phyloP scores from a whole-genome alignment of 75 land plant species.

The Pinus tabuliformis region DNA sequence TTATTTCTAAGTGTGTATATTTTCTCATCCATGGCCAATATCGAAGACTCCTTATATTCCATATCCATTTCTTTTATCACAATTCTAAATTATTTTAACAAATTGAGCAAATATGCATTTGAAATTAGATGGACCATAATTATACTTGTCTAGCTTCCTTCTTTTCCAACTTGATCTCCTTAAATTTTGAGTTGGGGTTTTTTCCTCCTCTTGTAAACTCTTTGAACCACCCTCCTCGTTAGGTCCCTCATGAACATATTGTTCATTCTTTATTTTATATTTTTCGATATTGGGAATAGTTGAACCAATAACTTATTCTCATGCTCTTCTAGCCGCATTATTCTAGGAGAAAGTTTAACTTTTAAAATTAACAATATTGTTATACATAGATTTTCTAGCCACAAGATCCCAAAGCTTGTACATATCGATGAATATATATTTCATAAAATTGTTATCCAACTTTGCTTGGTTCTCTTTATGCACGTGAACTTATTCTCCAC shows the following conservation, averaged over 20 bases:
- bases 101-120: not conserved
- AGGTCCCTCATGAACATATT: not conserved
- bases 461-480: not conserved
- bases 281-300: not conserved
- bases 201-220: not conserved
- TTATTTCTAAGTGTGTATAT: conserved; percentile 7
- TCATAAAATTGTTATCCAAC: not conserved
- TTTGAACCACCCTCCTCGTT: not conserved
- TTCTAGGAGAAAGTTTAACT: not conserved
- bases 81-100: not conserved
- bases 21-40: conserved; percentile 15
- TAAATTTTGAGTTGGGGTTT: not conserved
- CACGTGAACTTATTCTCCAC: not conserved
- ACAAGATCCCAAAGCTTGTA: not conserved
- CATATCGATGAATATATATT: not conserved
- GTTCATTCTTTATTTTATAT: not conserved
- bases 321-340: no score
- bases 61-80: not conserved
- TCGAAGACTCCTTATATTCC: not conserved
- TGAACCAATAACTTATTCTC: no score
- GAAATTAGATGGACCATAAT: not conserved
- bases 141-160: not conserved
- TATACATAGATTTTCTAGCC: not conserved
- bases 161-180: not conserved
- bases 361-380: not conserved